Base-by-base conservation (phyloP, 1,139 yeast species). In the Saccharomyces hybrid region DNA sequence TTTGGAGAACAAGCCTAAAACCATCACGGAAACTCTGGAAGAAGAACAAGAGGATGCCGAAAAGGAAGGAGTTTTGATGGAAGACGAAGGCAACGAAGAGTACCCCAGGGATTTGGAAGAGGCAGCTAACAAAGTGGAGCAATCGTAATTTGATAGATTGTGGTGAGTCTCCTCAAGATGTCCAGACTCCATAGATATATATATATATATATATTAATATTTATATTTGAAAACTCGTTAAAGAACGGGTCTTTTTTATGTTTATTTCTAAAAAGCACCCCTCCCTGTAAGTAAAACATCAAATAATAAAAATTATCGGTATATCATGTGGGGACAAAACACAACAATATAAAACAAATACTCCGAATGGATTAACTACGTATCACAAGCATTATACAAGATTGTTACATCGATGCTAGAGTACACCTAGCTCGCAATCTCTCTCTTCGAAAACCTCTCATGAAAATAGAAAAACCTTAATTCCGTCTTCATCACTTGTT, bases 81-180 rank as follows among this genome's bases (percentile, higher is more conserved):
- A 54, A 31, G 56, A 54, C 27, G 51, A 54, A 38, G 56, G 55
- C 12, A 52, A 50, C 42, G 53, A 53, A 21, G 55, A 53, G 16
- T 46, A 50, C 46, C 4, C 52, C 11, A 32, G 42, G 16, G 44
- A 46, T 7, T n/a, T 52, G 34, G 49, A 49, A 49, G 32, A 19
- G 6, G 54, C 51, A 27, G 53, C 42, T 21, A 28, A 21, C 28
- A 24, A 26, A 21, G 48, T 29, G 14, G 24, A 38, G 12, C 41
- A 34, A 38, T 24, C 12, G 11, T 19, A 12, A 19, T 38, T 9
- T 5, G 9, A 9, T 16, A 19, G 24, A 19, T 19, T 38, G 11
- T 9, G 26, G 24, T 19, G n/a, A 9, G 26, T 24, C 26, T 24
- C 6, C 26, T 4, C 26, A 24, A 24, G 26, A 6, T 24, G 26